A percentile compares a stretch with the other conserved stretches of the same genome.
Conservation (phyloP, 129 eudicot species). For the Tagetes erecta region DNA sequence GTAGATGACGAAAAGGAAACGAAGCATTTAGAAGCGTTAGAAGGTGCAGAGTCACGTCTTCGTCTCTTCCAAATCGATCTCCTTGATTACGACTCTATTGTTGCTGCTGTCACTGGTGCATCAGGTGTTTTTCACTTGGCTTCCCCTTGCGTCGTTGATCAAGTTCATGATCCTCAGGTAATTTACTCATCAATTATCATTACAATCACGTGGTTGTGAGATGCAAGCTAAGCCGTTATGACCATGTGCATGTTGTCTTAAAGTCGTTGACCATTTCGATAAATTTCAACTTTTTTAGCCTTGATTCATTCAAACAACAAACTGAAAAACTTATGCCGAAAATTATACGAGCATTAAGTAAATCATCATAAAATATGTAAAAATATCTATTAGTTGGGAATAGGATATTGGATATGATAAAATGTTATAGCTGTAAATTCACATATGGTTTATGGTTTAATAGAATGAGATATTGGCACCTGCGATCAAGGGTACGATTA, state of each 20-base stretch:
- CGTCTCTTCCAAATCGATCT: constrained; percentile 83
- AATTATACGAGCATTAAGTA: background rate
- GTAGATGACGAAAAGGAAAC: constrained; percentile 83
- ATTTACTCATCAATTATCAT: background rate
- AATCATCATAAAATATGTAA: background rate
- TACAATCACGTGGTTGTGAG: too few relatives aligned
- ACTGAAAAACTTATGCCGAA: background rate
- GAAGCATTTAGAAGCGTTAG: constrained; percentile 69
- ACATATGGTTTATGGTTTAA: constrained; percentile 22
- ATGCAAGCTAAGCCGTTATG: too few relatives aligned
- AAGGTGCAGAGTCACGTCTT: constrained; percentile 78
- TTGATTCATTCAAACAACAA: background rate
- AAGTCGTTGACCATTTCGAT: too few relatives aligned
- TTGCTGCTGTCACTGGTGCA: constrained; percentile 60
- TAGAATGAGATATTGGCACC: constrained; percentile 74
- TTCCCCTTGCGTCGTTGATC: constrained; percentile 70
- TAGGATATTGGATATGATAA: constrained; percentile 13
- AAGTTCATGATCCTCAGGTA: constrained; percentile 80
- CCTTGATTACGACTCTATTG: constrained; percentile 74
- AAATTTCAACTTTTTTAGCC: too few relatives aligned
- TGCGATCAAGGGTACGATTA: constrained; percentile 78
- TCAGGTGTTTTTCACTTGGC: constrained; percentile 89
- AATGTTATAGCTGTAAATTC: constrained; percentile 2
- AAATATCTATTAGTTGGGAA: constrained; percentile 3
- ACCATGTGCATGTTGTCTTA: too few relatives aligned